Conservation (phyloP, 2,329 filamentous ascomycete genomes). For the Aspergillus persii region DNA sequence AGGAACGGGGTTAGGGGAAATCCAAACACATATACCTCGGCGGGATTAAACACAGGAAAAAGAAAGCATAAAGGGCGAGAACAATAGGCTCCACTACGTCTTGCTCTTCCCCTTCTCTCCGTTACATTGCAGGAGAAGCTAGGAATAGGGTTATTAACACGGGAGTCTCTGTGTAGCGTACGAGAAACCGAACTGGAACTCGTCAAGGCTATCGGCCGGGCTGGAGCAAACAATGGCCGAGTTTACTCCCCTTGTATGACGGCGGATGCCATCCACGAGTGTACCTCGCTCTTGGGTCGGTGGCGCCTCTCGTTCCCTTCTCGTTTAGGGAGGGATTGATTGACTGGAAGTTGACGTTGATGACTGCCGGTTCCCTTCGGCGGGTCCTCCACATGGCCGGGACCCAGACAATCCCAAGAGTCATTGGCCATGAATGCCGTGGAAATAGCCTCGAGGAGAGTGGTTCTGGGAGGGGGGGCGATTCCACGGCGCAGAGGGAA, state of each 20-base stretch:
- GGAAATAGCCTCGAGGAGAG: neutral
- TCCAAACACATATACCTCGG: neutral
- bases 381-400: neutral
- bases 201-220: neutral
- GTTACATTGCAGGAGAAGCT: conserved; percentile 19
- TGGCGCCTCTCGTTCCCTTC: neutral
- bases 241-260: neutral
- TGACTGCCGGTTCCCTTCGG: neutral
- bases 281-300: neutral
- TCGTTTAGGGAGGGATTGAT: neutral
- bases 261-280: conserved; percentile 1
- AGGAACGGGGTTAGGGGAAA: neutral
- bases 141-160: neutral
- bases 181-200: neutral
- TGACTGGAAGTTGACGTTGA: neutral
- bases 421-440: neutral
- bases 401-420: too few species aligned
- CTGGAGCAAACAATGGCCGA: neutral
- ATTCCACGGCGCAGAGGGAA: neutral
- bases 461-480: neutral
- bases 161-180: neutral
- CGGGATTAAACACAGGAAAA: neutral
- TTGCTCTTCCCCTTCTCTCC: conserved; percentile 1
- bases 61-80: neutral
- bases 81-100: conserved; percentile 4